Percentiles rank a stretch among this genome's conserved stretches.
phyloP scores from a whole-genome alignment of 495 filamentous ascomycete genomes.

The Penicillium waksmanii region DNA sequence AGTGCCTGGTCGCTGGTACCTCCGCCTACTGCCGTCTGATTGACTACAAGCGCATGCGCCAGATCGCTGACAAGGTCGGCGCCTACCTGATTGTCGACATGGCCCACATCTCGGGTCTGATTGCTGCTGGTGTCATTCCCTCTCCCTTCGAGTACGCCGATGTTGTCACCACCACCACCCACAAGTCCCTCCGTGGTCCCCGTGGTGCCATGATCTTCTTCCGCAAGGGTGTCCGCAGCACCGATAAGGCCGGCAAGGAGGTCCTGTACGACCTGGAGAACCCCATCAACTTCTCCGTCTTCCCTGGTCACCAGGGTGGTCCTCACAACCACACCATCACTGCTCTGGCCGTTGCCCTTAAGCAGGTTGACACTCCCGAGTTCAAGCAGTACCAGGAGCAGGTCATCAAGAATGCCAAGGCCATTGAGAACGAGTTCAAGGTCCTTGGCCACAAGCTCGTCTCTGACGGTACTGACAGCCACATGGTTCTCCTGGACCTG shows the following conservation, averaged over 20 bases:
- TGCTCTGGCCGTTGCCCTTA: slow-evolving; percentile 92
- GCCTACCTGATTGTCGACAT: slow-evolving; percentile 97
- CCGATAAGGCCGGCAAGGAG: slow-evolving; percentile 91
- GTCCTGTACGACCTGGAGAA: slow-evolving; percentile 89
- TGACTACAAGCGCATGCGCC: slow-evolving; percentile 94
- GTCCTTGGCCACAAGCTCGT: slow-evolving; percentile 87
- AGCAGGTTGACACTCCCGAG: slow-evolving; percentile 89
- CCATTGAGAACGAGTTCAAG: slow-evolving; percentile 72
- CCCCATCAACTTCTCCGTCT: slow-evolving; percentile 99
- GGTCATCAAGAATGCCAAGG: slow-evolving; percentile 91
- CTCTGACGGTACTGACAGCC: slow-evolving; percentile 94
- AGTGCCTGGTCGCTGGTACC: slow-evolving; percentile 94
- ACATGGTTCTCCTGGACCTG: slow-evolving; percentile 96
- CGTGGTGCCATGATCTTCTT: slow-evolving; percentile 99
- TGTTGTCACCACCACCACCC: slow-evolving; percentile 98
- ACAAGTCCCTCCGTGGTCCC: slow-evolving; percentile 98
- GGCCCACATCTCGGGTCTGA: slow-evolving; percentile 97
- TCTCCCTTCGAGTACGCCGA: slow-evolving; percentile 93
- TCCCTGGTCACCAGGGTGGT: slow-evolving; percentile 98
- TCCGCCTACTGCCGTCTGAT: slow-evolving; percentile 98
- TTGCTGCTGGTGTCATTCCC: slow-evolving; percentile 91
- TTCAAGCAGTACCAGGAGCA: slow-evolving; percentile 96
- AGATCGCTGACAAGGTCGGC: slow-evolving; percentile 92
- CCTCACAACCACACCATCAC: slow-evolving; percentile 99
- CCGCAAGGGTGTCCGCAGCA: slow-evolving; percentile 89